phyloP scores from a whole-genome alignment of 2,329 filamentous ascomycete species.

The Aotearoamyces nothofagi region DNA sequence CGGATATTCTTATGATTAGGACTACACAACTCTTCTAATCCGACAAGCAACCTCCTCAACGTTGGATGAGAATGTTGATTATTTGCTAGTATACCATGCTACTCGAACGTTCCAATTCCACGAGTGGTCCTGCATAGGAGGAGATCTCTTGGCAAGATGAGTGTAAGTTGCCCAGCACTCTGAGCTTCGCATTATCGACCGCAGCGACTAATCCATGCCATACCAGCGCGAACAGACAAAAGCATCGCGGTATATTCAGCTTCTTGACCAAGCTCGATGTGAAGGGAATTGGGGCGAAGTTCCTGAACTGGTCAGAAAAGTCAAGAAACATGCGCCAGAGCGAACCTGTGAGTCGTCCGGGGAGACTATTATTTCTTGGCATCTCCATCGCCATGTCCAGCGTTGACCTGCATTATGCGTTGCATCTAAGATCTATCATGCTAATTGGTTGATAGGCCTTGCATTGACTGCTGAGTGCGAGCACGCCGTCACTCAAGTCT shows the following conservation, averaged over 20 bases:
- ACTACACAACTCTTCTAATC: too few relatives aligned
- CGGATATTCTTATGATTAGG: too few relatives aligned
- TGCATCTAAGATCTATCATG: too few relatives aligned
- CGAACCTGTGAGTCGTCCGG: constrained; percentile 67
- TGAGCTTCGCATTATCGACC: background rate
- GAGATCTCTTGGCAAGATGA: constrained; percentile 1
- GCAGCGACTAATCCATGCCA: background rate
- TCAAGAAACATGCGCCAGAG: constrained; percentile 83
- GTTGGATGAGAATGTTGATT: background rate
- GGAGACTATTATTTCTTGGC: too few relatives aligned
- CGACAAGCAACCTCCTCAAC: too few relatives aligned
- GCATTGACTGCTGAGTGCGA: constrained; percentile 56
- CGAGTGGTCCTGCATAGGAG: too few relatives aligned
- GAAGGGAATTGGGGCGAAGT: constrained; percentile 77
- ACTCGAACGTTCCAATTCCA: too few relatives aligned
- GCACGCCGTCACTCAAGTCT: constrained; percentile 43
- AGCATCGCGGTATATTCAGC: constrained; percentile 64
- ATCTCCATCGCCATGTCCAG: too few relatives aligned
- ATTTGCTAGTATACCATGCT: constrained; percentile 1
- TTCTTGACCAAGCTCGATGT: constrained; percentile 76
- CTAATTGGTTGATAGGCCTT: constrained; percentile 35
- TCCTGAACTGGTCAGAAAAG: constrained; percentile 79
- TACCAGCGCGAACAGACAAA: constrained; percentile 44
- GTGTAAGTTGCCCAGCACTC: constrained; percentile 1
- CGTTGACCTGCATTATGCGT: constrained; percentile 5